These are phyloP conservation scores for Chytridiales sp. DNA, from an alignment of 371 early-diverging fungal genomes.

Conservation along the genomic window DNA sequence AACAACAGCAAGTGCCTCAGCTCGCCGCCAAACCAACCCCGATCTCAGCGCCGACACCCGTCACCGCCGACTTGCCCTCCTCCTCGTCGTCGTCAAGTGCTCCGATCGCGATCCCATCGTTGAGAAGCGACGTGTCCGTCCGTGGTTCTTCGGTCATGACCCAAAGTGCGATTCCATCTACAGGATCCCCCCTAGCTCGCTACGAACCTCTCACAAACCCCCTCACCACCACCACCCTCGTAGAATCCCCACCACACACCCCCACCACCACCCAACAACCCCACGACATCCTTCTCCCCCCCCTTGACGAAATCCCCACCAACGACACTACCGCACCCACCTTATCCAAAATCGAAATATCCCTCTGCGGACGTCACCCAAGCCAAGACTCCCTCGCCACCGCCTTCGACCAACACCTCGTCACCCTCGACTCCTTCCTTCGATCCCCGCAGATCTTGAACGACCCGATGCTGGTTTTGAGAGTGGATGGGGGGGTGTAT, in stretches of 20 bases:
- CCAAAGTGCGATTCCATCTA: too few relatives aligned
- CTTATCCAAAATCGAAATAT: slow-evolving; percentile 1
- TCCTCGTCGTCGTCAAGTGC: neutral
- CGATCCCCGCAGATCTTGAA: slow-evolving; percentile 58
- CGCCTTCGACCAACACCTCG: slow-evolving; percentile 58
- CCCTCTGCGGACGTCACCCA: slow-evolving; percentile 16
- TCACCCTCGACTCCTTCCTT: slow-evolving; percentile 63
- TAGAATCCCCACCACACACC: neutral
- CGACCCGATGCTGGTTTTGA: slow-evolving; percentile 65
- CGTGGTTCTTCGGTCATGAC: too few relatives aligned
- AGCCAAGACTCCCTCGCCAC: slow-evolving; percentile 57
- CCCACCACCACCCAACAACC: neutral
- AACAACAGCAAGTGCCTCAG: too few relatives aligned
- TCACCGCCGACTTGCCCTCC: neutral
- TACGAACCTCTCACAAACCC: too few relatives aligned
- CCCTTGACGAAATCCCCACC: neutral
- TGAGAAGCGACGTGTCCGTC: too few relatives aligned
- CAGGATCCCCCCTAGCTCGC: too few relatives aligned
- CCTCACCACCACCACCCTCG: too few relatives aligned
- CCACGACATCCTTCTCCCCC: neutral
- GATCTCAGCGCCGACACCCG: slow-evolving; percentile 18
- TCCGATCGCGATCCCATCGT: neutral
- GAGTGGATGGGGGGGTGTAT: slow-evolving; percentile 48
- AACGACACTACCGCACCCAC: neutral
- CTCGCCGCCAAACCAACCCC: too few relatives aligned